These are phyloP conservation scores for Geotrichum carabidarum DNA, from an alignment of 1,139 yeast genomes.

Conservation along the genomic window DNA sequence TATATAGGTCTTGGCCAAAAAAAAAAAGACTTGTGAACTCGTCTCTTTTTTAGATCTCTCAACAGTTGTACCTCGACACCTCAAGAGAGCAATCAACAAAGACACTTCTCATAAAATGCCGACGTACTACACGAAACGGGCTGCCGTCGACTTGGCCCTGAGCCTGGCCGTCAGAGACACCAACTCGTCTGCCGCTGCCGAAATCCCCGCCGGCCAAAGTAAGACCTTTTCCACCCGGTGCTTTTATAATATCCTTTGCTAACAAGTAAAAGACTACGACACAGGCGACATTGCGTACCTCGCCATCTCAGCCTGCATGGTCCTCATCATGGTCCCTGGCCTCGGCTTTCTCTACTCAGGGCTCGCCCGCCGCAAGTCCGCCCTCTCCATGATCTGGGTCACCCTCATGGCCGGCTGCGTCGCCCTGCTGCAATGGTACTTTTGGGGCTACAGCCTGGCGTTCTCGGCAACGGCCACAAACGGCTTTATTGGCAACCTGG, in stretches of 20 bases:
- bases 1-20: no score
- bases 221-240: background rate
- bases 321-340: conserved; percentile 92
- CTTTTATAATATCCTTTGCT: background rate
- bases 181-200: background rate
- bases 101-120: background rate
- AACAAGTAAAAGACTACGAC: conserved; percentile 37
- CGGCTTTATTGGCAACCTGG: conserved; percentile 80
- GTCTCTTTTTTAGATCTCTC: background rate
- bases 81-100: background rate
- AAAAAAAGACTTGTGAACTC: background rate
- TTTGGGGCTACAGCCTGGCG: conserved; percentile 95
- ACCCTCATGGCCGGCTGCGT: conserved; percentile 69
- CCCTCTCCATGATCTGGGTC: conserved; percentile 83
- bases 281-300: conserved; percentile 50
- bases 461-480: conserved; percentile 72
- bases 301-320: conserved; percentile 58
- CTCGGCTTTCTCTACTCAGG: conserved; percentile 91
- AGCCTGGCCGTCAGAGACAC: background rate
- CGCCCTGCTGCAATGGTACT: conserved; percentile 90
- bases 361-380: conserved; percentile 84
- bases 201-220: conserved; percentile 5
- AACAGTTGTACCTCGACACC: background rate
- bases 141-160: background rate
- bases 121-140: background rate